Percentiles rank a stretch among this genome's conserved stretches.
These are phyloP conservation scores for Capronia epimyces DNA, from an alignment of 2,329 filamentous ascomycete genomes.

Conservation along the genomic window DNA sequence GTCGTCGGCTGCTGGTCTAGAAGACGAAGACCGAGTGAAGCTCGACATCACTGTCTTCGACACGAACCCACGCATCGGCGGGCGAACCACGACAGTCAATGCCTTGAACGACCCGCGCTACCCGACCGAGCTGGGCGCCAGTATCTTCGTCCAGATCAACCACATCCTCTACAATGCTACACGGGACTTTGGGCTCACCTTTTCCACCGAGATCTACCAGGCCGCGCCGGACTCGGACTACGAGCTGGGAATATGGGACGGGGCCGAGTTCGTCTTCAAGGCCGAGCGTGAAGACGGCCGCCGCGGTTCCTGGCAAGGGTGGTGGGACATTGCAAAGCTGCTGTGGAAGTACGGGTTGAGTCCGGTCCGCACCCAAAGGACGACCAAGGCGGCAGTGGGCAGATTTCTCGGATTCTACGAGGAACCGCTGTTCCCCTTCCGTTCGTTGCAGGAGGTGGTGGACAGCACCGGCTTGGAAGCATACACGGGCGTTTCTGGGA, in stretches of 20 bases:
- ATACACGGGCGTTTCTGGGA: conserved; percentile 65
- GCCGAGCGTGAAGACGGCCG: conserved; percentile 42
- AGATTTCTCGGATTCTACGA: conserved; percentile 78
- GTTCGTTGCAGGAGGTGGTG: conserved; percentile 63
- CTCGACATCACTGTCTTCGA: conserved; percentile 92
- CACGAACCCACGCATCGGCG: conserved; percentile 69
- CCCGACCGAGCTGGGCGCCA: conserved; percentile 81
- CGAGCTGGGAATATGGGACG: conserved; percentile 78
- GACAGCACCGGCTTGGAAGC: conserved; percentile 62
- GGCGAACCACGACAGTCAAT: conserved; percentile 78
- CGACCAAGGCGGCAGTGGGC: conserved; percentile 66
- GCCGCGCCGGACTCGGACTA: conserved; percentile 44
- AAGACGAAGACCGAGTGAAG: no score
- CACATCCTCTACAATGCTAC: conserved; percentile 72
- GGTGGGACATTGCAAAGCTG: conserved; percentile 75
- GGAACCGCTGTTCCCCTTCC: conserved; percentile 75
- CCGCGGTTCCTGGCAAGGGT: conserved; percentile 41
- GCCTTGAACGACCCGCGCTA: conserved; percentile 61
- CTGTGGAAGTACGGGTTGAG: conserved; percentile 80
- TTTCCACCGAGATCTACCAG: conserved; percentile 45
- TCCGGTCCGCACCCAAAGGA: conserved; percentile 64
- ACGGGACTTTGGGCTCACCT: conserved; percentile 62
- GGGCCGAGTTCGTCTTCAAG: conserved; percentile 64
- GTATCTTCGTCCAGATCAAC: conserved; percentile 84
- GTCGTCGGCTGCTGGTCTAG: conserved; percentile 54